Evolutionary conservation across 805 yeast genomes (phyloP).

Genomic region (Starmera pachycereana): DNA sequence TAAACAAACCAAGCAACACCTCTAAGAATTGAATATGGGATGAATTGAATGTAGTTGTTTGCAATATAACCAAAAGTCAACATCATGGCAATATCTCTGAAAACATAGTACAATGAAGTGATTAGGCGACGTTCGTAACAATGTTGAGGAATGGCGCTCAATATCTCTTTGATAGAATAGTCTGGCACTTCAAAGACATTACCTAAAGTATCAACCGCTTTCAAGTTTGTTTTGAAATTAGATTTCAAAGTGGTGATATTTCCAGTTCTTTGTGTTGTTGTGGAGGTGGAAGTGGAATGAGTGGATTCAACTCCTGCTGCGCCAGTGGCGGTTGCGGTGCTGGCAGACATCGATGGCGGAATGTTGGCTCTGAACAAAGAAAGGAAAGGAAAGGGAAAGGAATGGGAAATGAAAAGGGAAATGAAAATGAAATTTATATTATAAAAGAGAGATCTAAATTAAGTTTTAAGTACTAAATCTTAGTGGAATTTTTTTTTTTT

Average conservation of each 20-base stretch:
- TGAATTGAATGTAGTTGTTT: constrained; percentile 39
- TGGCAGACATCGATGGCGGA: no score
- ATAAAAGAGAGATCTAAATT: no score
- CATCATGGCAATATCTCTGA: constrained; percentile 49
- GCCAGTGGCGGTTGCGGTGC: no score
- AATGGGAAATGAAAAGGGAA: no score
- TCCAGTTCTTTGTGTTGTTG: neutral
- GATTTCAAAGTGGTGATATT: constrained; percentile 5
- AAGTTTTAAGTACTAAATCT: no score
- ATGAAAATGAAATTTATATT: no score
- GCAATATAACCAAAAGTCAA: constrained; percentile 42
- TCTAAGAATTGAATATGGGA: constrained; percentile 35
- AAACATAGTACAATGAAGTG: constrained; percentile 52
- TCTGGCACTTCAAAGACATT: constrained; percentile 65
- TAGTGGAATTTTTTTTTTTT: no score
- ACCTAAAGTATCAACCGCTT: constrained; percentile 52
- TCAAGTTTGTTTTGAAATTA: constrained; percentile 6
- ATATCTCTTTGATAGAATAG: constrained; percentile 63
- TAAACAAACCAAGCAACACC: constrained; percentile 50
- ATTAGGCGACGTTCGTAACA: constrained; percentile 57
- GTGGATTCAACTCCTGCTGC: no score
- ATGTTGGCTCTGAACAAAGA: no score
- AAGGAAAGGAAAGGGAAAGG: no score
- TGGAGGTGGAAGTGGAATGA: no score
- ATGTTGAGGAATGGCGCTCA: constrained; percentile 60